Evolutionary conservation across 176 grass and related monocot species (phyloP).

Genomic region (Otatea glauca): DNA sequence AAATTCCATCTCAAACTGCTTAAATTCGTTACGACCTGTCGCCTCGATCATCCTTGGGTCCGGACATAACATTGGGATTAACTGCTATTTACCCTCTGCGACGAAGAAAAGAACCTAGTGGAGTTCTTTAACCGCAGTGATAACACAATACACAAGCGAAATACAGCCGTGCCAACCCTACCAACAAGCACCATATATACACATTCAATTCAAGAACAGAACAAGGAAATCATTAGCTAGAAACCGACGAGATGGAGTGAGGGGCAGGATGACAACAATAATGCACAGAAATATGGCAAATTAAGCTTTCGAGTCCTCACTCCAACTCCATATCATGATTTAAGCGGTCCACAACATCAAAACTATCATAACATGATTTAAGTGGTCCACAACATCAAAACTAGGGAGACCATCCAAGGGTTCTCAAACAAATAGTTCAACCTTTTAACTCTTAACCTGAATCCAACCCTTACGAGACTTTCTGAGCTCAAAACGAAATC

Average conservation of each 20-base stretch:
- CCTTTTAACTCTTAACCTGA: conserved; percentile 5
- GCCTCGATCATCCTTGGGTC: no score
- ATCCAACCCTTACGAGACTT: conserved; percentile 27
- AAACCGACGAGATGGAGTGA: background rate
- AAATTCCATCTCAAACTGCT: no score
- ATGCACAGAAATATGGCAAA: background rate
- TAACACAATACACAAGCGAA: no score
- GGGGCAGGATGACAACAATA: background rate
- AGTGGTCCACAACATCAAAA: conserved; percentile 31
- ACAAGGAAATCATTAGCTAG: background rate
- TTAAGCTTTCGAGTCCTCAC: background rate
- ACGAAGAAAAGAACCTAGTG: no score
- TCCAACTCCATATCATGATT: conserved; percentile 30
- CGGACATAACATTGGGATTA: no score
- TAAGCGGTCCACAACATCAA: conserved; percentile 23
- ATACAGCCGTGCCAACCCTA: no score
- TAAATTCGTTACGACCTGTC: no score
- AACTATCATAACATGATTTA: conserved; percentile 28
- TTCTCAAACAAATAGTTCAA: conserved; percentile 23
- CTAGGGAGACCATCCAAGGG: conserved; percentile 9
- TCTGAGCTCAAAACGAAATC: conserved; percentile 29
- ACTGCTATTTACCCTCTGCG: no score
- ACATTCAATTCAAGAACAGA: background rate
- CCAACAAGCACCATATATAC: no score
- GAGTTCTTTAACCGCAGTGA: no score